Percentiles rank a stretch among this genome's conserved stretches.
Conservation (phyloP, 768 basidiomycete genomes). For the Amanita pallidorosea region DNA sequence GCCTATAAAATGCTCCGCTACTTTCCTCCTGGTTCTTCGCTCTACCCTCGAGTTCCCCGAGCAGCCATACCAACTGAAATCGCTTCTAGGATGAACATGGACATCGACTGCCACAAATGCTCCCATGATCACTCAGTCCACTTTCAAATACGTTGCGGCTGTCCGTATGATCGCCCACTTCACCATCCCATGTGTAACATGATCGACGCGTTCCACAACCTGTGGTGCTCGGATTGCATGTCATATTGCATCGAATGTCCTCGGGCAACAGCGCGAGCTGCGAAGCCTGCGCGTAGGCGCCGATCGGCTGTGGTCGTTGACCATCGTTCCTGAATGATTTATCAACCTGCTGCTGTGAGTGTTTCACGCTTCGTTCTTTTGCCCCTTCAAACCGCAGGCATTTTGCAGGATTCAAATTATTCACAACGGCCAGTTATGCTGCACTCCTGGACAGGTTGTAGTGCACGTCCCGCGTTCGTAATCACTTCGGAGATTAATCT, state of each 20-base stretch:
- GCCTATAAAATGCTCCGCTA: not conserved
- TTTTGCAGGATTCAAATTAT: not conserved
- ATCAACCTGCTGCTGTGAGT: too few species aligned
- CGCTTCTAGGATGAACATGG: not conserved
- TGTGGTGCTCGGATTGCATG: constrained; percentile 22
- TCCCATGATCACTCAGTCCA: constrained; percentile 13
- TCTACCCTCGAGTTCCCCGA: not conserved
- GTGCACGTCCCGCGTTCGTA: too few species aligned
- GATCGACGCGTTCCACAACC: constrained; percentile 22
- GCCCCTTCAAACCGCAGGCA: not conserved
- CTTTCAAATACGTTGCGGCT: constrained; percentile 23
- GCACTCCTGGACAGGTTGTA: too few species aligned
- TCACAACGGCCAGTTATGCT: too few species aligned
- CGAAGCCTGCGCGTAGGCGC: not conserved
- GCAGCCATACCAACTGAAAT: constrained; percentile 1
- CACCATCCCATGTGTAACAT: constrained; percentile 18
- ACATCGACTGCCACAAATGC: constrained; percentile 12
- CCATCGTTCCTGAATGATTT: too few species aligned
- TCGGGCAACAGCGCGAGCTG: not conserved
- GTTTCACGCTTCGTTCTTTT: too few species aligned
- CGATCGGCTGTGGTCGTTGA: not conserved
- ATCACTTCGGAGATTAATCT: too few species aligned
- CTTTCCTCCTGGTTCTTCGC: not conserved
- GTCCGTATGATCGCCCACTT: constrained; percentile 17
- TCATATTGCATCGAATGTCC: constrained; percentile 17